Evolutionary conservation across 768 basidiomycete genomes (phyloP).

Genomic region (Leccinum boreale): DNA sequence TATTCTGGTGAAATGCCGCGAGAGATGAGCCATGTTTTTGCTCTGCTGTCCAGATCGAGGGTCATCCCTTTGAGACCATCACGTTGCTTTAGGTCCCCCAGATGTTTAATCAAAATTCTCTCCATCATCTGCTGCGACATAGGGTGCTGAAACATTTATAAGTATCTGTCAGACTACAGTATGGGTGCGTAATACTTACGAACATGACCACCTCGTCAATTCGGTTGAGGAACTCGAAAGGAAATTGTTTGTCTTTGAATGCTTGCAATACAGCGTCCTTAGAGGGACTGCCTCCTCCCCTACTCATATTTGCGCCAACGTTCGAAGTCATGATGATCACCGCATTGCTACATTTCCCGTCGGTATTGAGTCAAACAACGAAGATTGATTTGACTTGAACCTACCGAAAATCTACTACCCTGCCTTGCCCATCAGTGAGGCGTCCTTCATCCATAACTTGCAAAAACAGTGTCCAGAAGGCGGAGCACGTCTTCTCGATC

Average conservation of each 20-base stretch:
- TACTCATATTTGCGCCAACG: too few relatives aligned
- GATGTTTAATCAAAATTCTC: conserved; percentile 41
- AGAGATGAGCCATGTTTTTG: not conserved
- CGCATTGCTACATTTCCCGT: too few relatives aligned
- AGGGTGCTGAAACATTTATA: too few relatives aligned
- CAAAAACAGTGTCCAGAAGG: conserved; percentile 43
- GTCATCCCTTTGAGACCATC: conserved; percentile 1
- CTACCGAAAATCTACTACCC: conserved; percentile 9
- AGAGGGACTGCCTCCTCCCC: too few relatives aligned
- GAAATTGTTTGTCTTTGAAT: too few relatives aligned
- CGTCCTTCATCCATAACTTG: conserved; percentile 47
- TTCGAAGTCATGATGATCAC: too few relatives aligned
- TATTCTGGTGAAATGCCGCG: conserved; percentile 23
- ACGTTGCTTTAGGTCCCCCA: not conserved
- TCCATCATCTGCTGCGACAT: not conserved
- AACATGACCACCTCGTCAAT: too few relatives aligned
- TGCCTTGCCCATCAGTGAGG: conserved; percentile 37
- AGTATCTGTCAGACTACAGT: too few relatives aligned
- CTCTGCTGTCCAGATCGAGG: not conserved
- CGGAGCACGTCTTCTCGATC: conserved; percentile 44
- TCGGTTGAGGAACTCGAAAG: too few relatives aligned
- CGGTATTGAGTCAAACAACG: too few relatives aligned
- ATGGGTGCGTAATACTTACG: too few relatives aligned
- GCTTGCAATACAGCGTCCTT: too few relatives aligned
- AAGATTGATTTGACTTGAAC: not conserved